Evolutionary conservation across 2,329 filamentous ascomycete genomes (phyloP).

Genomic region (Monilinia polystroma): DNA sequence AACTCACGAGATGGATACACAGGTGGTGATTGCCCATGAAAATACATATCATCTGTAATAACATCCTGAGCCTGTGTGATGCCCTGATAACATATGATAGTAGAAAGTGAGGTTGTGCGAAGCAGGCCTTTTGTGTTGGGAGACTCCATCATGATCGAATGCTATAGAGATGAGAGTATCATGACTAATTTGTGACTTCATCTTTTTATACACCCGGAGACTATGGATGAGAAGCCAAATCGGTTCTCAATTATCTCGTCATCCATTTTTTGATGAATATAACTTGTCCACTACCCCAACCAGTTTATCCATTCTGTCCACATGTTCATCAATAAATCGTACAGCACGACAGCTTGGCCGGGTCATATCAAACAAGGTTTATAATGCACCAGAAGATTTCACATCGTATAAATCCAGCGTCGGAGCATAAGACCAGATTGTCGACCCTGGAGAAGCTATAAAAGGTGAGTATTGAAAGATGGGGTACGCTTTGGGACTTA

Average conservation of each 20-base stretch:
- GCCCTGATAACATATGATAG: background rate
- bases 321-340: background rate
- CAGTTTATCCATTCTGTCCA: background rate
- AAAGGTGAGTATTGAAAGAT: background rate
- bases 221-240: too few relatives aligned
- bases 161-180: background rate
- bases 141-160: background rate
- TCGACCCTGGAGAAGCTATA: too few relatives aligned
- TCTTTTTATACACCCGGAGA: background rate
- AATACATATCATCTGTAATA: constrained; percentile 40
- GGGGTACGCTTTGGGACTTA: too few relatives aligned
- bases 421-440: too few relatives aligned
- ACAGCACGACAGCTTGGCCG: too few relatives aligned
- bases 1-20: constrained; percentile 42
- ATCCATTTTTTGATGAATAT: too few relatives aligned
- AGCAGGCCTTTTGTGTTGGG: background rate
- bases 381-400: background rate
- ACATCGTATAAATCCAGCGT: background rate
- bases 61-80: constrained; percentile 20
- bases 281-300: too few relatives aligned
- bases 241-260: background rate
- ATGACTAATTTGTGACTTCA: background rate
- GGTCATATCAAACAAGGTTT: background rate
- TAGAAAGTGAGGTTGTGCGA: constrained; percentile 1
- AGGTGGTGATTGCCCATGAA: constrained; percentile 44